Base-by-base conservation (phyloP, 1,139 yeast genomes). In the Blastobotrys malaysiensis region DNA sequence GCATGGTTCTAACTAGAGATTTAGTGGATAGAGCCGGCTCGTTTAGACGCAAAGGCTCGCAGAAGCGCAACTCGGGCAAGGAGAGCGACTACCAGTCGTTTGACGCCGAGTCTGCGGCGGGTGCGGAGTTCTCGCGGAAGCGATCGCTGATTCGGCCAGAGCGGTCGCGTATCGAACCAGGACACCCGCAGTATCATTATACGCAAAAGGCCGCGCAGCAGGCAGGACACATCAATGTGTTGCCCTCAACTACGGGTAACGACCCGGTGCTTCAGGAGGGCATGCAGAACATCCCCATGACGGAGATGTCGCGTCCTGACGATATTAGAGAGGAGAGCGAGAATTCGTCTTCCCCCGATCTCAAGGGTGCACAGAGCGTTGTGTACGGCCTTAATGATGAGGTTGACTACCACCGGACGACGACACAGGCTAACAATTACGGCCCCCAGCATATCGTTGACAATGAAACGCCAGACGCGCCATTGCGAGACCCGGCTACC, bases 141-240 rank as follows among this genome's bases (percentile, higher is more conserved):
- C 77, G 78, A 64, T 86, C 96, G 1, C 75, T 89, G 59, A 86
- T 88, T 45, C 78, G 88, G 59, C 96, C 95, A 1, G 96, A 89
- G 68, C 77, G 96, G 60, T 82, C 85, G 50, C 75, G 90, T 54
- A 73, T 86, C 59, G 78, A 81, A 60, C 83, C 81, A 13, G 79
- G 78, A 57, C 88, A 87, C 66, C 95, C 93, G 1, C 82, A 85
- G 55, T 86, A 77, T 69, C 91, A 87, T 68, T 88, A 88, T 69
- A 80, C 89, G n/a, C 91, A 86, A 63, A 67, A 65, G 19, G 85
- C 86, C 22, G 86, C 93, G 9, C 81, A 84, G 55, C 88, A 86
- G 63, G 75, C 84, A 3, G 77, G 76, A 57, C 84, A 84, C 63
- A 73, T 88, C 57, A 65, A 68, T 24, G 72, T 88, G 47, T 83